These are phyloP conservation scores for Saccharomycopsis olivae DNA, from an alignment of 805 yeast species.

Conservation along the genomic window DNA sequence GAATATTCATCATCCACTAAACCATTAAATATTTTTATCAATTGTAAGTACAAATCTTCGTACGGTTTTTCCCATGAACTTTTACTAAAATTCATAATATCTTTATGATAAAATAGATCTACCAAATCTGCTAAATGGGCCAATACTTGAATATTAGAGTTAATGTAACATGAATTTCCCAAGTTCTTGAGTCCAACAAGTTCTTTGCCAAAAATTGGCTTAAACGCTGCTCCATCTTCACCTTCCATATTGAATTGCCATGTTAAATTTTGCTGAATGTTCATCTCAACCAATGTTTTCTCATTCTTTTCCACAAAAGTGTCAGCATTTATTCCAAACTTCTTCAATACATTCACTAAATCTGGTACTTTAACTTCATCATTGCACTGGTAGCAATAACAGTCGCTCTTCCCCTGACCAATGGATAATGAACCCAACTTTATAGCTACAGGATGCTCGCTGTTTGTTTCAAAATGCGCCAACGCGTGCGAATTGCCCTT, in stretches of 20 bases:
- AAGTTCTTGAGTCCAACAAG: conserved; percentile 80
- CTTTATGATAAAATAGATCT: conserved; percentile 28
- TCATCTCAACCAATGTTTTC: conserved; percentile 77
- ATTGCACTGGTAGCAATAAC: conserved; percentile 80
- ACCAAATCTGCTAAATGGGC: conserved; percentile 36
- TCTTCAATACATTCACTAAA: conserved; percentile 35
- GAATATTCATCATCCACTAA: conserved; percentile 65
- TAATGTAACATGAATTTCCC: conserved; percentile 89
- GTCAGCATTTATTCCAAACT: conserved; percentile 58
- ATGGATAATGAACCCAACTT: conserved; percentile 78
- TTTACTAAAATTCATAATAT: conserved; percentile 17
- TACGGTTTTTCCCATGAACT: conserved; percentile 40
- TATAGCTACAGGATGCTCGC: conserved; percentile 73
- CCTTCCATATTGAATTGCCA: conserved; percentile 87
- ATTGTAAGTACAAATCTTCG: conserved; percentile 59
- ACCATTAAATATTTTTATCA: conserved; percentile 74
- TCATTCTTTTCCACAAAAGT: conserved; percentile 54
- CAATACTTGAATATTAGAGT: conserved; percentile 68
- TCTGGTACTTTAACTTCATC: conserved; percentile 78
- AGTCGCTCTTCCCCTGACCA: conserved; percentile 61
- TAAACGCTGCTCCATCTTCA: conserved; percentile 52
- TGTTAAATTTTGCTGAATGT: conserved; percentile 82
- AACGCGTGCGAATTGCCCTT: conserved; percentile 94
- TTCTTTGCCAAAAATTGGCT: conserved; percentile 63
- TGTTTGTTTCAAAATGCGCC: conserved; percentile 42